These are phyloP conservation scores for Penicillium hordei DNA, from an alignment of 2,329 filamentous ascomycete genomes.

Conservation along the genomic window DNA sequence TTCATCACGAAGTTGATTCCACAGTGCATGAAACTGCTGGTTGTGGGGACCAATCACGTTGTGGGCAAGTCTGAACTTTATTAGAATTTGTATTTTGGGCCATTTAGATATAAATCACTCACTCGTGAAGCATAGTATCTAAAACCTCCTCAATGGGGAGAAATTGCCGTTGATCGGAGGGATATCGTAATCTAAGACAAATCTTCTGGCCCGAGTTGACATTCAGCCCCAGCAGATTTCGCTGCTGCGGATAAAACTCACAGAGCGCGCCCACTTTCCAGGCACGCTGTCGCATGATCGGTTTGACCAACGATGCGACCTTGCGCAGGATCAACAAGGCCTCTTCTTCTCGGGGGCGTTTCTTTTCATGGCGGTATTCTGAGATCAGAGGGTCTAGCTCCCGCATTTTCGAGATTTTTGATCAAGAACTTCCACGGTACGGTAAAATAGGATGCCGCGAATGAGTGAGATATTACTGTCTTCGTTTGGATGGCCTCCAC, in stretches of 20 bases:
- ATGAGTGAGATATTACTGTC: not conserved
- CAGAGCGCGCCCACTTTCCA: constrained; percentile 78
- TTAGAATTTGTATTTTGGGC: constrained; percentile 10
- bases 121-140: constrained; percentile 92
- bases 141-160: constrained; percentile 75
- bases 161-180: constrained; percentile 72
- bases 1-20: constrained; percentile 87
- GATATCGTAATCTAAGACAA: constrained; percentile 75
- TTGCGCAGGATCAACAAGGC: constrained; percentile 67
- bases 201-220: constrained; percentile 75
- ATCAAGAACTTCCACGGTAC: not conserved
- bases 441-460: not conserved
- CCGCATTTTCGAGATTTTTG: constrained; percentile 32
- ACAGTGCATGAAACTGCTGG: constrained; percentile 76
- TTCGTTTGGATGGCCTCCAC: constrained; percentile 8
- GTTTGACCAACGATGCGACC: constrained; percentile 85
- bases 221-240: constrained; percentile 78
- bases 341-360: constrained; percentile 50
- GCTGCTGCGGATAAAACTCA: constrained; percentile 79
- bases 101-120: constrained; percentile 20
- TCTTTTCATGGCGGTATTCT: constrained; percentile 55
- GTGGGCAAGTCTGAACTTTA: constrained; percentile 63
- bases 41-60: constrained; percentile 83
- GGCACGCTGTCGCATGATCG: constrained; percentile 82
- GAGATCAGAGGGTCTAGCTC: constrained; percentile 51